Evolutionary conservation across 1,284 basidiomycete genomes (phyloP).

Genomic region (Meira miltonrushii): DNA sequence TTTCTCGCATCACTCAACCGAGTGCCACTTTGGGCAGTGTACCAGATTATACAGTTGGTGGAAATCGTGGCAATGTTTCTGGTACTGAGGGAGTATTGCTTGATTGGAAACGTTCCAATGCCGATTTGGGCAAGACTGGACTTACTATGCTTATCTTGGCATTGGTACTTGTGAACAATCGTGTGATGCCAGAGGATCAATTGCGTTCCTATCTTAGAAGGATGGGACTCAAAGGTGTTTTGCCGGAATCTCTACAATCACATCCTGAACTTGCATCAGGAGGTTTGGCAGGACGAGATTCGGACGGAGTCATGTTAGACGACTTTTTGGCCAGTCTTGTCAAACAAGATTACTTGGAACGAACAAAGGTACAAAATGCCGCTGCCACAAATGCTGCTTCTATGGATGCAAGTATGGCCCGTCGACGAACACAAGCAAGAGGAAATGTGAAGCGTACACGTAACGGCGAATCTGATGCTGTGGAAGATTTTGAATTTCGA

Average conservation of each 20-base stretch:
- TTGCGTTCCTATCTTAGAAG: slow-evolving; percentile 18
- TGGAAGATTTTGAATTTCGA: slow-evolving; percentile 44
- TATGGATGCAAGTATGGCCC: slow-evolving; percentile 4
- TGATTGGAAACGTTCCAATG: slow-evolving; percentile 30
- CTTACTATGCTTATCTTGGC: slow-evolving; percentile 46
- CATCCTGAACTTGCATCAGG: not conserved
- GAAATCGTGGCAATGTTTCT: not conserved
- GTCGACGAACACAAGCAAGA: not conserved
- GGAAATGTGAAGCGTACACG: slow-evolving; percentile 9
- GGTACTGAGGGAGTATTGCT: slow-evolving; percentile 10
- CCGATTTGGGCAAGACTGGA: slow-evolving; percentile 40
- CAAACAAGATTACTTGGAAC: slow-evolving; percentile 48
- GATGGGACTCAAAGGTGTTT: slow-evolving; percentile 8
- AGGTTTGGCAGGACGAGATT: not conserved
- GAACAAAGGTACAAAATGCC: slow-evolving; percentile 2
- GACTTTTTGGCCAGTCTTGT: slow-evolving; percentile 28
- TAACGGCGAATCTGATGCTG: slow-evolving; percentile 18
- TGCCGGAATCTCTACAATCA: slow-evolving; percentile 2
- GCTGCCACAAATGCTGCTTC: not conserved
- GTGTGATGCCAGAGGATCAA: slow-evolving; percentile 39
- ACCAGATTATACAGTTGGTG: not conserved
- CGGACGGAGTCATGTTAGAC: slow-evolving; percentile 20
- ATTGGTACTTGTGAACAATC: slow-evolving; percentile 50
- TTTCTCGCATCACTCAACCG: slow-evolving; percentile 10
- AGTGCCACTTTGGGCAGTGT: slow-evolving; percentile 3